A percentile compares a stretch with the other conserved stretches of the same genome.
Conservation (phyloP, 2,329 filamentous ascomycete genomes). For the Penicillium polonicum region DNA sequence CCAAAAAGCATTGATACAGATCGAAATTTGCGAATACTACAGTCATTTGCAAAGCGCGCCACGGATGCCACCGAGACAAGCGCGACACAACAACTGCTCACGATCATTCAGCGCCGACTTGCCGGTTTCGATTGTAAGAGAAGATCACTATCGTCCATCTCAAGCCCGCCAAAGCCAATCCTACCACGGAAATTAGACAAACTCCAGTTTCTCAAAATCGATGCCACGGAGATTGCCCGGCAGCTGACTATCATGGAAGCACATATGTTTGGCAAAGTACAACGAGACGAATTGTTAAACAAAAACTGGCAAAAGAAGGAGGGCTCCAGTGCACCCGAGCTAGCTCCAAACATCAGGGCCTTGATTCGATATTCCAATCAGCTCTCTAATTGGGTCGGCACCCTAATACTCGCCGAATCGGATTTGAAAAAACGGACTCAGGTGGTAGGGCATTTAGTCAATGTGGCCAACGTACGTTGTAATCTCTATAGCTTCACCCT, state of each 20-base stretch:
- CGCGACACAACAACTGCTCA: constrained; percentile 69
- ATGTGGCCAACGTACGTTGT: too few species aligned
- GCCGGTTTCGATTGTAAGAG: constrained; percentile 68
- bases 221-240: constrained; percentile 84
- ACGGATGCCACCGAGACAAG: constrained; percentile 10
- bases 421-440: too few species aligned
- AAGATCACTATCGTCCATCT: constrained; percentile 60
- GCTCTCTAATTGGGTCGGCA: constrained; percentile 92
- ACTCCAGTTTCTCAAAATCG: constrained; percentile 53
- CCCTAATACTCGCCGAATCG: too few species aligned
- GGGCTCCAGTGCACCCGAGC: constrained; percentile 58
- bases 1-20: constrained; percentile 64
- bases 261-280: constrained; percentile 84
- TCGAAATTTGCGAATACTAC: constrained; percentile 76
- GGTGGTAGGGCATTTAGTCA: too few species aligned
- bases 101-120: constrained; percentile 78
- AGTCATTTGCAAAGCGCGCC: constrained; percentile 65
- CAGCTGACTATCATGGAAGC: constrained; percentile 94
- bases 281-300: constrained; percentile 85
- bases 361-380: constrained; percentile 95
- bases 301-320: constrained; percentile 94
- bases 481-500: too few species aligned
- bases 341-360: constrained; percentile 85
- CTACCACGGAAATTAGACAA: constrained; percentile 98
- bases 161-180: constrained; percentile 77